Evolutionary conservation across 148 eudicot species (phyloP).

Genomic region (Camellia lanceoleosa): DNA sequence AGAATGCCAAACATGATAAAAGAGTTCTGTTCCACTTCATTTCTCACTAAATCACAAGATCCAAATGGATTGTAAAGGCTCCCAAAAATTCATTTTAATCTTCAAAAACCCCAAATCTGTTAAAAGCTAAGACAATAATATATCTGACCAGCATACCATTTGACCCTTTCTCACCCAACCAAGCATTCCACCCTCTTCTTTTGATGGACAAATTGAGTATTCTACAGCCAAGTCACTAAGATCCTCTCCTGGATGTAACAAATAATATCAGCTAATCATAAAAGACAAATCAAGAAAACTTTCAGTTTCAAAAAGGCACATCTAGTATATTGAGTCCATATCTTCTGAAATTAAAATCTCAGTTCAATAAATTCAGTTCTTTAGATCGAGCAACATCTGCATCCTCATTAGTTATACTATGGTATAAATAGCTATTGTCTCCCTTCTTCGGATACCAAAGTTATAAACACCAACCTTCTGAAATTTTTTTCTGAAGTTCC

Average conservation of each 20-base stretch:
- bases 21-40: too few species aligned
- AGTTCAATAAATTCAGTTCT: not conserved
- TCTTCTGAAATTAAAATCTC: not conserved
- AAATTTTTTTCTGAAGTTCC: slow-evolving; percentile 76
- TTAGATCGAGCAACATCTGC: not conserved
- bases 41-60: too few species aligned
- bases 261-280: not conserved
- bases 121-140: not conserved
- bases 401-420: not conserved
- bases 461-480: slow-evolving; percentile 46
- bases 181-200: slow-evolving; percentile 95
- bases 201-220: slow-evolving; percentile 83
- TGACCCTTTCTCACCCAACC: slow-evolving; percentile 98
- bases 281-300: not conserved
- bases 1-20: too few species aligned
- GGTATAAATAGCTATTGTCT: not conserved
- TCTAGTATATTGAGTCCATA: not conserved
- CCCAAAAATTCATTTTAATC: not conserved
- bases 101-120: not conserved
- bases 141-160: slow-evolving; percentile 60
- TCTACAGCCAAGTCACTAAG: slow-evolving; percentile 85
- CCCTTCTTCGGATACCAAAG: not conserved
- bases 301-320: not conserved
- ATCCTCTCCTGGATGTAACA: slow-evolving; percentile 67
- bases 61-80: not conserved